Percentiles rank a stretch among this genome's conserved stretches.
Conservation (phyloP, 2,329 filamentous ascomycete species). For the Chrysosporium keratinophilum region DNA sequence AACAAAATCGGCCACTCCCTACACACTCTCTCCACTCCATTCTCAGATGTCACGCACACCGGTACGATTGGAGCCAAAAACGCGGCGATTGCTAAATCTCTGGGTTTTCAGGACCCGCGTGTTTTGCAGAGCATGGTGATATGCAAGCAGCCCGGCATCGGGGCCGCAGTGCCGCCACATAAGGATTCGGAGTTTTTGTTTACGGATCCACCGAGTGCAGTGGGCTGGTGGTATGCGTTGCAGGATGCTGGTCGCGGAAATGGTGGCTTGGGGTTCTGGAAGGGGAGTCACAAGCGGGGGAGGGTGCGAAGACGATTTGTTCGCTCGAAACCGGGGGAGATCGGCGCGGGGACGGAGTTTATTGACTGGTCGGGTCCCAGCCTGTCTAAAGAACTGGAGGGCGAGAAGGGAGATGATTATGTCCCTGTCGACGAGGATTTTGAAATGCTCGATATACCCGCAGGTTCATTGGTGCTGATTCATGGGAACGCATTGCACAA, state of each 20-base stretch:
- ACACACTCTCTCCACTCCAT: slow-evolving; percentile 58
- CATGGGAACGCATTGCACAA: slow-evolving; percentile 94
- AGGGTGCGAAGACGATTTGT: slow-evolving; percentile 67
- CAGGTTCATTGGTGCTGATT: slow-evolving; percentile 81
- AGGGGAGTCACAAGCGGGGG: slow-evolving; percentile 67
- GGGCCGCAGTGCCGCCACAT: slow-evolving; percentile 79
- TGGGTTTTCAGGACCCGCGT: slow-evolving; percentile 67
- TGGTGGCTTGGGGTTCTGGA: slow-evolving; percentile 77
- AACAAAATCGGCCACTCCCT: slow-evolving; percentile 82
- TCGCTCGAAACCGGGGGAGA: slow-evolving; percentile 27
- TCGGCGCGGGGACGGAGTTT: slow-evolving; percentile 55
- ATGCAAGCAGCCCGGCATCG: slow-evolving; percentile 95
- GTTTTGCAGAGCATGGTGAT: slow-evolving; percentile 94
- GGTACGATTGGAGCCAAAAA: slow-evolving; percentile 35
- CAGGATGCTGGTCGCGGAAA: slow-evolving; percentile 83
- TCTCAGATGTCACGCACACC: slow-evolving; percentile 48
- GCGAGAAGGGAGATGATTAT: slow-evolving; percentile 46
- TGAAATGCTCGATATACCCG: slow-evolving; percentile 75
- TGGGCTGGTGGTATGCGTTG: slow-evolving; percentile 95
- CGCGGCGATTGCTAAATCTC: slow-evolving; percentile 54
- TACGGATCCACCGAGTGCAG: slow-evolving; percentile 74
- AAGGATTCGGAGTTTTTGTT: slow-evolving; percentile 91
- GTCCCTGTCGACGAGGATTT: slow-evolving; percentile 47
- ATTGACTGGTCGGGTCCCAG: slow-evolving; percentile 54
- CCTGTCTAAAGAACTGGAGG: slow-evolving; percentile 50